A percentile compares a stretch with the other conserved stretches of the same genome.
Evolutionary conservation across 768 basidiomycete genomes (phyloP).

Genomic region (Paxillus ammoniavirescens): DNA sequence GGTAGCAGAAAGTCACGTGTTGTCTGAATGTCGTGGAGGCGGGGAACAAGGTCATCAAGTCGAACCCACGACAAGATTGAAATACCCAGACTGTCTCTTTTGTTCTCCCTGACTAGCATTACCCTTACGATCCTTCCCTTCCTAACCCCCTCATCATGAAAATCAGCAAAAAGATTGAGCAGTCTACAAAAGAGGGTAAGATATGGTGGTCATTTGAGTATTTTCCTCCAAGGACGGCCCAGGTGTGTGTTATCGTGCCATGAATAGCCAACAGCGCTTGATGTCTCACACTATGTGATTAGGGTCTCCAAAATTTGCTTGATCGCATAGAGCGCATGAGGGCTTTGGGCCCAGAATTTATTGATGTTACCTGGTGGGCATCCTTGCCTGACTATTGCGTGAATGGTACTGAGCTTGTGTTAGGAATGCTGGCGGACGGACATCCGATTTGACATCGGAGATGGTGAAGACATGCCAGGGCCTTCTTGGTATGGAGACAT

Average conservation of each 20-base stretch:
- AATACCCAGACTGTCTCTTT: conserved; percentile 21
- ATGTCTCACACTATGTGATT: neutral
- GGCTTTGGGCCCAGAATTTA: conserved; percentile 91
- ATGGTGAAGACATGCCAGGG: conserved; percentile 94
- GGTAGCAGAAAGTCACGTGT: conserved; percentile 18
- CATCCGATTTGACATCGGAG: conserved; percentile 90
- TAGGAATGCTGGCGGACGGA: conserved; percentile 96
- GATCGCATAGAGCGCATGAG: conserved; percentile 99
- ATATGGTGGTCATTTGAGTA: conserved; percentile 99
- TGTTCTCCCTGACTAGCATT: conserved; percentile 12
- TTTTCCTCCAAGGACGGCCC: conserved; percentile 94
- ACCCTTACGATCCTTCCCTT: conserved; percentile 21
- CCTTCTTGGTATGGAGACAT: conserved; percentile 91
- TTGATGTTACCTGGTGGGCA: conserved; percentile 91
- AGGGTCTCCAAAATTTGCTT: conserved; percentile 81
- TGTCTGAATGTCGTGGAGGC: neutral
- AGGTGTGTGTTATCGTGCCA: conserved; percentile 47
- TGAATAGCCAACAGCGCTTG: neutral
- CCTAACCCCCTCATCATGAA: conserved; percentile 57
- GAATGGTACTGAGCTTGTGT: conserved; percentile 2
- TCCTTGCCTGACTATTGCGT: conserved; percentile 2
- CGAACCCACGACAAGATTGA: conserved; percentile 13
- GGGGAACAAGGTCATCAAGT: neutral
- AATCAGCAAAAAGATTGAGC: conserved; percentile 90
- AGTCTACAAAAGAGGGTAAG: conserved; percentile 80